Evolutionary conservation across 371 early-diverging fungal genomes (phyloP), one percentile per base, ranked within the genome.

Genomic region (Encephalitozoon romaleae): DNA sequence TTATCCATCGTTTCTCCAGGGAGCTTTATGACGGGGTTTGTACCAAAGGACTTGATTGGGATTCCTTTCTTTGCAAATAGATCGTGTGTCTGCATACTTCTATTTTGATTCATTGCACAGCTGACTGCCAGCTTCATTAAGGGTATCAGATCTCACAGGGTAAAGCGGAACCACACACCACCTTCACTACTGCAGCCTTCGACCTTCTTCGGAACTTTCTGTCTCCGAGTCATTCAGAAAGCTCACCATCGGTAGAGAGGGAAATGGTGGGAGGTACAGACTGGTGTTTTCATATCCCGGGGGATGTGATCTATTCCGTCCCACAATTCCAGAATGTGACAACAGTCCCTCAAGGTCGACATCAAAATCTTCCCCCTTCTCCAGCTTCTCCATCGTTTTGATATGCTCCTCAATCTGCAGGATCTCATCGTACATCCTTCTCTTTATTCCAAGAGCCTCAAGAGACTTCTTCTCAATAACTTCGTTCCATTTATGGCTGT

Each of bases 31-130:
- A 88, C 88, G 5, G 88, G 88, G 52, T 93, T 93, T 8, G 95
- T 94, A 2, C 95, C 95, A 79, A 87, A 93, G 0, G 93, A 93
- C 47, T 85, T 80, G 9, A 93, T 89, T 67, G 89, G 86, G 82
- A 89, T 89, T 0, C 90, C 91, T n/a, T 87, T 87, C 77, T 90
- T 88, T 41, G 28, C 15, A 23, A 94, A 84, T 30, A 91, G 90
- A 84, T 89, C 86, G 72, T 94, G 94, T 0, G 91, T 94, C 80
- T 94, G 94, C 96, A 95, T 95, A 76, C 91, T 91, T 54, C 96
- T 87, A 82, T 95, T 95, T 86, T 92, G 92, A 84, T 95, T 95
- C 83, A 92, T 92, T 25, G 94, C 93, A 82, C 96, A 95, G 67
- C 93, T 90, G 15, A 94, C 93, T 5, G 92, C 92, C 77, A 89